Percentiles rank a stretch among this genome's conserved stretches.
These are phyloP conservation scores for Aspergillus uvarum DNA, from an alignment of 2,329 filamentous ascomycete species.

Conservation along the genomic window DNA sequence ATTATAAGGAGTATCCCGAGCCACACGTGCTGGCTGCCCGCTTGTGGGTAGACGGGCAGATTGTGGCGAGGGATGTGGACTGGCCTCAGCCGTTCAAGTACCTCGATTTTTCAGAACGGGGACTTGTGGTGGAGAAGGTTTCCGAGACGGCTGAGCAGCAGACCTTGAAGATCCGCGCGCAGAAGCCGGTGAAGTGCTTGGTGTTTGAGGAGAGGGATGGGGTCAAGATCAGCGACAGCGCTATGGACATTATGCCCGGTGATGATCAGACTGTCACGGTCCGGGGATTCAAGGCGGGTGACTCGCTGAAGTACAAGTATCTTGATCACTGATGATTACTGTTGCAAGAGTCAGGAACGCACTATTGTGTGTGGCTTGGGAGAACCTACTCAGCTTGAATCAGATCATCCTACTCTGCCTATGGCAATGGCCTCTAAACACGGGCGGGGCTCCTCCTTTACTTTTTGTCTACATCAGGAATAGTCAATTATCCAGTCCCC, in stretches of 20 bases:
- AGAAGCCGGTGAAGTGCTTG: constrained; percentile 59
- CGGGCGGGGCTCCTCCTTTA: too few species aligned
- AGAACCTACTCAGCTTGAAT: too few species aligned
- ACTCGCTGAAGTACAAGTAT: constrained; percentile 28
- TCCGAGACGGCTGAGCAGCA: constrained; percentile 27
- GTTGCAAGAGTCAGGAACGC: too few species aligned
- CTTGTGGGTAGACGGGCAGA: constrained; percentile 52
- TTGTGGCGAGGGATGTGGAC: constrained; percentile 57
- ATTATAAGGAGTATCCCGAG: constrained; percentile 51
- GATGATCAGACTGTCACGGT: constrained; percentile 50
- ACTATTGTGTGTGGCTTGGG: too few species aligned
- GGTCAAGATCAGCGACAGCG: constrained; percentile 56
- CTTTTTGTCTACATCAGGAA: too few species aligned
- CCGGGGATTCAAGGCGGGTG: constrained; percentile 22
- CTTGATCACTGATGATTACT: constrained; percentile 23
- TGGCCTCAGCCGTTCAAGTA: constrained; percentile 64
- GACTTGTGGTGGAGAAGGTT: constrained; percentile 47
- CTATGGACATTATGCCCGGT: constrained; percentile 59
- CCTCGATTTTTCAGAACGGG: constrained; percentile 53
- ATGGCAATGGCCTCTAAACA: too few species aligned
- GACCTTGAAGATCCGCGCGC: constrained; percentile 46
- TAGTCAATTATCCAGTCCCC: too few species aligned
- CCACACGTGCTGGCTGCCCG: constrained; percentile 55
- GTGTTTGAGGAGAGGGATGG: constrained; percentile 60
- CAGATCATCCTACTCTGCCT: too few species aligned